phyloP scores from a whole-genome alignment of 768 basidiomycete genomes.

The Termitomyces sp. region DNA sequence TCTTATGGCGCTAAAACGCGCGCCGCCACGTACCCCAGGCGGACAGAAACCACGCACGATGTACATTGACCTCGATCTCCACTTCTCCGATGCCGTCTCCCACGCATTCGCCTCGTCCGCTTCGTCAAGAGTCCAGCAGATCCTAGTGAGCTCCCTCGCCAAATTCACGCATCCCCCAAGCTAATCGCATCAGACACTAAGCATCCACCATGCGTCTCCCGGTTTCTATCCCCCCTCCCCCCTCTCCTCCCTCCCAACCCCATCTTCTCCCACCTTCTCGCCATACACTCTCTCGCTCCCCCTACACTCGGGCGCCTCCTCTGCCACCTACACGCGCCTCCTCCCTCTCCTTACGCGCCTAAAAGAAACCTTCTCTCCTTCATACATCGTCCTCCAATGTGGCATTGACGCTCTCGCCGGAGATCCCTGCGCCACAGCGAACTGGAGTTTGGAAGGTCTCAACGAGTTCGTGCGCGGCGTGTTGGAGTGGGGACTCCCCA shows the following conservation, averaged over 20 bases:
- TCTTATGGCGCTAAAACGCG: slow-evolving; percentile 62
- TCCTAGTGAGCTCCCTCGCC: slow-evolving; percentile 33
- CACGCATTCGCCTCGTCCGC: slow-evolving; percentile 57
- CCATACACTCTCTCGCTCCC: slow-evolving; percentile 80
- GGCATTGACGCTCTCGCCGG: slow-evolving; percentile 85
- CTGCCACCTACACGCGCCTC: slow-evolving; percentile 53
- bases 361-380: slow-evolving; percentile 59
- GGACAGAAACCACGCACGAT: slow-evolving; percentile 56
- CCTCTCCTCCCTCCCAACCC: slow-evolving; percentile 40
- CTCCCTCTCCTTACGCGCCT: slow-evolving; percentile 64
- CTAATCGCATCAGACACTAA: slow-evolving; percentile 53
- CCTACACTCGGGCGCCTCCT: slow-evolving; percentile 65
- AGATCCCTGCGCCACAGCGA: slow-evolving; percentile 73
- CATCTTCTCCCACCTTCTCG: slow-evolving; percentile 34
- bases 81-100: slow-evolving; percentile 87
- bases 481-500: slow-evolving; percentile 4
- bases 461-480: slow-evolving; percentile 60
- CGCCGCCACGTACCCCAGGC: slow-evolving; percentile 10
- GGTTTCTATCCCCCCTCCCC: slow-evolving; percentile 79
- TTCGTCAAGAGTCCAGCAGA: slow-evolving; percentile 33
- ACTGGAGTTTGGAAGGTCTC: slow-evolving; percentile 55
- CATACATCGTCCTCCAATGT: slow-evolving; percentile 80
- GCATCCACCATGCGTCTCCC: slow-evolving; percentile 76
- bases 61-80: slow-evolving; percentile 91
- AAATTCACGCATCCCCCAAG: not conserved